These are phyloP conservation scores for Yarrowia sp. DNA, from an alignment of 805 yeast genomes.

Conservation along the genomic window DNA sequence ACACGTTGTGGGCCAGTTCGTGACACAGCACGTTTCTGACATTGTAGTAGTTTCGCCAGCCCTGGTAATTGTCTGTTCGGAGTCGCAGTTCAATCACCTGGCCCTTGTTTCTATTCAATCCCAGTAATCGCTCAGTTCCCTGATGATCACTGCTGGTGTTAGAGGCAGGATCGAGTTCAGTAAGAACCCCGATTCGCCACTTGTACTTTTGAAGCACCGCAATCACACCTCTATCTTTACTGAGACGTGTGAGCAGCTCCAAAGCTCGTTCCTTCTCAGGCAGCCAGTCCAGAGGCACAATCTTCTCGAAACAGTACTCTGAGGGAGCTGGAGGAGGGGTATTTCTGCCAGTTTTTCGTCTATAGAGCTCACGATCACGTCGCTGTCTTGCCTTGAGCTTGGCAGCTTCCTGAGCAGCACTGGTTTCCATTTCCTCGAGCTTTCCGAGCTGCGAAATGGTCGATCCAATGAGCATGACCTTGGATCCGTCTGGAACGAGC, in stretches of 20 bases:
- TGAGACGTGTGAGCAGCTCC: conserved; percentile 47
- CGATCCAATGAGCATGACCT: conserved; percentile 49
- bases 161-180: conserved; percentile 53
- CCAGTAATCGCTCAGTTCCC: conserved; percentile 46
- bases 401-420: conserved; percentile 40
- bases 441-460: conserved; percentile 44
- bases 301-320: conserved; percentile 39
- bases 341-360: conserved; percentile 23
- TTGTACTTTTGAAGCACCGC: conserved; percentile 51
- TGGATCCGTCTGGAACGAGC: conserved; percentile 35
- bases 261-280: conserved; percentile 49
- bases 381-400: conserved; percentile 36
- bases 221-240: conserved; percentile 50
- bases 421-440: conserved; percentile 42
- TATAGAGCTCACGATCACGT: conserved; percentile 5
- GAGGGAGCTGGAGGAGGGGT: conserved; percentile 39
- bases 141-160: conserved; percentile 47
- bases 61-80: conserved; percentile 52
- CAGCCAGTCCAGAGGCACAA: conserved; percentile 32
- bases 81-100: conserved; percentile 51
- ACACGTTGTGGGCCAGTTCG: conserved; percentile 52
- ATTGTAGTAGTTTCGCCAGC: conserved; percentile 50
- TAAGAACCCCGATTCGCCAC: conserved; percentile 50
- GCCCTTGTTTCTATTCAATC: conserved; percentile 51
- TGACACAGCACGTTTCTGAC: conserved; percentile 51